phyloP scores from a whole-genome alignment of 768 basidiomycete genomes.

The Phlegmacium glaucopus region DNA sequence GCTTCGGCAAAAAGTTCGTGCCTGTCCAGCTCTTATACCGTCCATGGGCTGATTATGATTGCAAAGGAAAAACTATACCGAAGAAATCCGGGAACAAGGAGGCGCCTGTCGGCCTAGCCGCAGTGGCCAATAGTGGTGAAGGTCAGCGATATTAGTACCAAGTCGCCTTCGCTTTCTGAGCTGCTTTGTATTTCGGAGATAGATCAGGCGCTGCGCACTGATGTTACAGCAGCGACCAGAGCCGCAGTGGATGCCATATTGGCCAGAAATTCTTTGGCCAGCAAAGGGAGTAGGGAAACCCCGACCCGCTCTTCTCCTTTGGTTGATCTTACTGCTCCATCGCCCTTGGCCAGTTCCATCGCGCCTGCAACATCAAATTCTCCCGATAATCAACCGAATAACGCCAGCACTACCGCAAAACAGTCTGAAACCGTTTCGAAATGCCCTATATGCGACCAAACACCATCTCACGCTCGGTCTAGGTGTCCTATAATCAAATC shows the following conservation, averaged over 20 bases:
- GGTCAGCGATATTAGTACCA: background rate
- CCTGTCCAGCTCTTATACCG: too few species aligned
- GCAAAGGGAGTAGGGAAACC: too few species aligned
- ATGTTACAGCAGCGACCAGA: slow-evolving; percentile 5
- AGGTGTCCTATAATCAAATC: slow-evolving; percentile 45
- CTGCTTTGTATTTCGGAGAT: background rate
- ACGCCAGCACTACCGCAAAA: background rate
- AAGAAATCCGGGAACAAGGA: slow-evolving; percentile 6
- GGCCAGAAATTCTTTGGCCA: background rate
- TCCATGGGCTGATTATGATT: background rate
- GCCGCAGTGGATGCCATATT: slow-evolving; percentile 7
- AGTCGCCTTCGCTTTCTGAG: background rate
- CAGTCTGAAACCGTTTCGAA: background rate
- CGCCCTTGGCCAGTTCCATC: background rate
- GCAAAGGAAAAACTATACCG: background rate
- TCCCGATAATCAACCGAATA: background rate
- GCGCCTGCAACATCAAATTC: background rate
- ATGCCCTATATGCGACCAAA: slow-evolving; percentile 43
- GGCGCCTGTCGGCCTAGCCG: background rate
- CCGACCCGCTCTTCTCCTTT: background rate
- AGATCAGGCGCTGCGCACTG: background rate
- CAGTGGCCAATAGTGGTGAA: background rate
- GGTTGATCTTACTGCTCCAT: background rate
- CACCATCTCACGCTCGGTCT: slow-evolving; percentile 44
- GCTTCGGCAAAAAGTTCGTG: too few species aligned